These are phyloP conservation scores for Usnea hakonensis DNA, from an alignment of 495 filamentous ascomycete genomes.

Conservation along the genomic window DNA sequence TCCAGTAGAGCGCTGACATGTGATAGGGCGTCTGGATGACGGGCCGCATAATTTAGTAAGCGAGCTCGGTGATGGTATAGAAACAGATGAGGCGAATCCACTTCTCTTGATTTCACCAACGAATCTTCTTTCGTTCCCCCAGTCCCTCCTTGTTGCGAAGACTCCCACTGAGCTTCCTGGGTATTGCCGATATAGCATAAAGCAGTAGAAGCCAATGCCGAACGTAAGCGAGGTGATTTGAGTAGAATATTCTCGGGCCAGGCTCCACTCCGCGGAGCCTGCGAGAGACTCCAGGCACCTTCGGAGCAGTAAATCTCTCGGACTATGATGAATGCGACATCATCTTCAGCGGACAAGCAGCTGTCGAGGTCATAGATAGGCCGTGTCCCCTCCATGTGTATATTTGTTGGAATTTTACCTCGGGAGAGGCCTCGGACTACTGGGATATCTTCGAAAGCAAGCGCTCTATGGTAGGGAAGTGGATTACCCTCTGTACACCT, in stretches of 20 bases:
- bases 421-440: background rate
- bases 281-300: no score
- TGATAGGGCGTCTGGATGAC: background rate
- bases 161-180: background rate
- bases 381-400: background rate
- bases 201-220: slow-evolving; percentile 1
- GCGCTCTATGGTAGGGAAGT: background rate
- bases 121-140: background rate
- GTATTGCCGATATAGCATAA: background rate
- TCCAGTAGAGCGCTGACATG: slow-evolving; percentile 9
- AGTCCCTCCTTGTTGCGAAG: no score
- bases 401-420: background rate
- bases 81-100: background rate
- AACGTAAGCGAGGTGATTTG: slow-evolving; percentile 3
- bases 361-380: slow-evolving; percentile 6
- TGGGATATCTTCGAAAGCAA: slow-evolving; percentile 4
- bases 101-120: background rate
- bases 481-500: background rate
- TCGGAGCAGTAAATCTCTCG: slow-evolving; percentile 3
- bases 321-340: slow-evolving; percentile 10
- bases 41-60: background rate
- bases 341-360: background rate
- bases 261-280: background rate
- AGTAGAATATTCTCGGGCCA: slow-evolving; percentile 2
- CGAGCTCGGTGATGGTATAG: slow-evolving; percentile 9